Evolutionary conservation across 2,329 filamentous ascomycete species (phyloP).

Genomic region (Xylaria sp.): DNA sequence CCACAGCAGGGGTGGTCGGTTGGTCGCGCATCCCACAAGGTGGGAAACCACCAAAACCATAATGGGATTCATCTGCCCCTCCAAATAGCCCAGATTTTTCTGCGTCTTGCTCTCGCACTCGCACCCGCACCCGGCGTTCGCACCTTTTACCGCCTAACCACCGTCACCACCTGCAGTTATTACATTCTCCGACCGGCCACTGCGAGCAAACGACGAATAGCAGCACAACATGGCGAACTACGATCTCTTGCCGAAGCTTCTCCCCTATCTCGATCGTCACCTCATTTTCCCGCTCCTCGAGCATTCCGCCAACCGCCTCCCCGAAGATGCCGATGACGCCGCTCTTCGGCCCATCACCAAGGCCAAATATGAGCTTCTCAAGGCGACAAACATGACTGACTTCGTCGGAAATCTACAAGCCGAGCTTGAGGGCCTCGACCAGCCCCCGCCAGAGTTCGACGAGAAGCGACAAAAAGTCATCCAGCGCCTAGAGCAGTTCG

Average conservation of each 20-base stretch:
- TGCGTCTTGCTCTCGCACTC: conserved; percentile 12
- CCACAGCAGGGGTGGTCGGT: conserved; percentile 20
- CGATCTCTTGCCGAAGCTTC: conserved; percentile 87
- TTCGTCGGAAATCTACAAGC: conserved; percentile 93
- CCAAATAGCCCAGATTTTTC: conserved; percentile 37
- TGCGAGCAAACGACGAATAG: conserved; percentile 41
- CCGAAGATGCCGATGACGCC: conserved; percentile 72
- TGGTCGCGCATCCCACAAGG: conserved; percentile 37
- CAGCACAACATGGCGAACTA: conserved; percentile 71
- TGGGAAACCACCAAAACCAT: conserved; percentile 41
- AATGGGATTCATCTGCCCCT: conserved; percentile 34
- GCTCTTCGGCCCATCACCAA: conserved; percentile 77
- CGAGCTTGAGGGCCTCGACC: conserved; percentile 83
- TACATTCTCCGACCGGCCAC: conserved; percentile 12
- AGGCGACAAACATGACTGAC: conserved; percentile 99
- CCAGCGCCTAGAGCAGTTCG: conserved; percentile 81
- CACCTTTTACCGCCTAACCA: conserved; percentile 9
- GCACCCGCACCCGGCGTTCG: conserved; percentile 24
- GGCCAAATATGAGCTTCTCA: conserved; percentile 92
- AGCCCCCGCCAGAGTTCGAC: conserved; percentile 84
- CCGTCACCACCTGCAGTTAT: conserved; percentile 8
- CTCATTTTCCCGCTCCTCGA: conserved; percentile 96
- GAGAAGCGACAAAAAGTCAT: conserved; percentile 92
- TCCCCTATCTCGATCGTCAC: conserved; percentile 93
- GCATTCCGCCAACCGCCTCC: conserved; percentile 85